phyloP scores from a whole-genome alignment of 2,329 filamentous ascomycete species.

The Tolypocladium tundrense region DNA sequence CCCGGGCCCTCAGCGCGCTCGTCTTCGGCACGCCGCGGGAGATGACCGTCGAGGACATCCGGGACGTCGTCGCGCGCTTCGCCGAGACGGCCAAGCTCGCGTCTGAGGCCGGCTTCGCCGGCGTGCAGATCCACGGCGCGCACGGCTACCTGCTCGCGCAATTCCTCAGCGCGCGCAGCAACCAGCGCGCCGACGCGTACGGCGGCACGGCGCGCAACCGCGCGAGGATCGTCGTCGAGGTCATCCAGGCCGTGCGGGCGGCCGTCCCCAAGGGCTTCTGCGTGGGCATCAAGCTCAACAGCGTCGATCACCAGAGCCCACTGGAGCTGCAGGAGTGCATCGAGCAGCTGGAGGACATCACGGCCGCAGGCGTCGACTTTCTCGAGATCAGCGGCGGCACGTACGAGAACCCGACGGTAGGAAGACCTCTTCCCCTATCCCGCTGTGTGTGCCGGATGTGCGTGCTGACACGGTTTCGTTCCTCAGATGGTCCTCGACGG shows the following conservation, averaged over 20 bases:
- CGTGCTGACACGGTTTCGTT: neutral
- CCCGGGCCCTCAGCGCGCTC: constrained; percentile 19
- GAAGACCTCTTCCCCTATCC: neutral
- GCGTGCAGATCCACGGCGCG: constrained; percentile 34
- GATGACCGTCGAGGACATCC: constrained; percentile 45
- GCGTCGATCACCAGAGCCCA: constrained; percentile 42
- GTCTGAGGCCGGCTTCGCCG: constrained; percentile 34
- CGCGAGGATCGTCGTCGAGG: constrained; percentile 38
- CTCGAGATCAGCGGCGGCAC: constrained; percentile 57
- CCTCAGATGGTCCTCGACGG: neutral
- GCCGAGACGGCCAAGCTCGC: constrained; percentile 38
- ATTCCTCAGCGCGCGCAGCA: constrained; percentile 41
- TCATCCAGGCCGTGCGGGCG: constrained; percentile 31
- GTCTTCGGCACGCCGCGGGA: constrained; percentile 44
- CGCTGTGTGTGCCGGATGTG: too few species aligned
- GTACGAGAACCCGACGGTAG: constrained; percentile 41
- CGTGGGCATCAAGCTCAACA: constrained; percentile 46
- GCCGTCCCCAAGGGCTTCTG: constrained; percentile 30
- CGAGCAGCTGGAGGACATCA: constrained; percentile 44
- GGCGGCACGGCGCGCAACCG: constrained; percentile 40
- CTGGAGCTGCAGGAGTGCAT: constrained; percentile 40
- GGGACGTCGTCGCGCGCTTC: constrained; percentile 40
- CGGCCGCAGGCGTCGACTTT: constrained; percentile 47
- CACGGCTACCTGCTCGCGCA: constrained; percentile 50
- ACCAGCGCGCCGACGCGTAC: constrained; percentile 43